A percentile compares a stretch with the other conserved stretches of the same genome.
Conservation (phyloP, 2,329 filamentous ascomycete genomes). For the Epichloe sylvatica region DNA sequence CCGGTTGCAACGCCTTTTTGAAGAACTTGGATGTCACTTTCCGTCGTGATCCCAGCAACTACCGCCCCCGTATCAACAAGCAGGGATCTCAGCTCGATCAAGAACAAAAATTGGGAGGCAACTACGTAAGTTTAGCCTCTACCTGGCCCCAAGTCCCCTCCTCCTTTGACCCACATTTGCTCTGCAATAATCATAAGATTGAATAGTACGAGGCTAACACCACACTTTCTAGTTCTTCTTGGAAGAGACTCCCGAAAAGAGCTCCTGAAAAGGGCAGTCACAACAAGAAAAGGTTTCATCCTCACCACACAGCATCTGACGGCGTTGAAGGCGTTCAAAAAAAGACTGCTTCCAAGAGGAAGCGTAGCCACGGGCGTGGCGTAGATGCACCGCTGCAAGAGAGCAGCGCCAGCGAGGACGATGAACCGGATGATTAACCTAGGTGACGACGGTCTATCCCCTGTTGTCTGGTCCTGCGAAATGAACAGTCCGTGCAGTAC, state of each 20-base stretch:
- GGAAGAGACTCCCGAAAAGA: constrained; percentile 53
- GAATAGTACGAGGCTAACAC: constrained; percentile 9
- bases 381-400: constrained; percentile 26
- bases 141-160: neutral
- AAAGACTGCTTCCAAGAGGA: constrained; percentile 19
- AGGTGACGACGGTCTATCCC: constrained; percentile 50
- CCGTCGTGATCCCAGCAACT: constrained; percentile 93
- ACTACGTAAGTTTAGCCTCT: constrained; percentile 55
- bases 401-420: constrained; percentile 45
- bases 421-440: constrained; percentile 50
- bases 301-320: constrained; percentile 17
- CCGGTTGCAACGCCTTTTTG: constrained; percentile 91
- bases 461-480: constrained; percentile 49
- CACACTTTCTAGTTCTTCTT: constrained; percentile 63
- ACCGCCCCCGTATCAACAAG: constrained; percentile 97
- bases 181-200: neutral
- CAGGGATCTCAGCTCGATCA: constrained; percentile 88
- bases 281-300: constrained; percentile 19
- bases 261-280: constrained; percentile 43
- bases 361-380: constrained; percentile 16
- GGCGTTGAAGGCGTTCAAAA: constrained; percentile 30
- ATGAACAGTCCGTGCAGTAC: constrained; percentile 6
- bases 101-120: constrained; percentile 86
- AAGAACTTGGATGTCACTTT: constrained; percentile 97
- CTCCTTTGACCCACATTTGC: neutral